phyloP scores from a whole-genome alignment of 805 yeast genomes.

The Teunomyces cretensis region DNA sequence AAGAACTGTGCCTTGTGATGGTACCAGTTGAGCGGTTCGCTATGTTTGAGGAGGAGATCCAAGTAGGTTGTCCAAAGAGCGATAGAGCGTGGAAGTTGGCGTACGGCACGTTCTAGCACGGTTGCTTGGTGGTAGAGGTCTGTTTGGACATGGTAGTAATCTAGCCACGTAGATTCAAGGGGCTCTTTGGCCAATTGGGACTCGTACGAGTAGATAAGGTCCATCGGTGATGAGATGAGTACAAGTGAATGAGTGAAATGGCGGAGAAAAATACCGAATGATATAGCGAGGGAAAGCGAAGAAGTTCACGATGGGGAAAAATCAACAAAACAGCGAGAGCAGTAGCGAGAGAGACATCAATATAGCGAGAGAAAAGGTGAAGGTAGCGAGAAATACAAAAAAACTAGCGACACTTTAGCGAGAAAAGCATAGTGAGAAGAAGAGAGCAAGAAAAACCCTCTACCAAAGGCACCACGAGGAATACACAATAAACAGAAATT shows the following conservation, averaged over 20 bases:
- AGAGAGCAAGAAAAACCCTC: too few species aligned
- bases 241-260: background rate
- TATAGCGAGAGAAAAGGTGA: too few species aligned
- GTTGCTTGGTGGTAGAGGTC: slow-evolving; percentile 39
- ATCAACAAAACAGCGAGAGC: background rate
- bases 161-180: slow-evolving; percentile 41
- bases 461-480: too few species aligned
- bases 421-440: too few species aligned
- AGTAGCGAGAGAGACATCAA: too few species aligned
- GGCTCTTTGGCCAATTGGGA: slow-evolving; percentile 33
- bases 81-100: slow-evolving; percentile 42
- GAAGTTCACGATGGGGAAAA: too few species aligned
- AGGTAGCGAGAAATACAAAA: too few species aligned
- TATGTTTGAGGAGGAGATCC: slow-evolving; percentile 35
- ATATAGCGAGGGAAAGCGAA: background rate
- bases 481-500: too few species aligned
- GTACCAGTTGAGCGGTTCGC: slow-evolving; percentile 25
- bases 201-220: slow-evolving; percentile 33
- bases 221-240: slow-evolving; percentile 11
- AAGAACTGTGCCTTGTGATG: slow-evolving; percentile 28
- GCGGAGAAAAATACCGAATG: background rate
- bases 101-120: slow-evolving; percentile 53
- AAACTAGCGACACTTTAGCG: too few species aligned
- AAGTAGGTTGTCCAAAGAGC: slow-evolving; percentile 57
- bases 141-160: slow-evolving; percentile 31